These are phyloP conservation scores for Bryoerythrophyllum caledonicum DNA, from an alignment of 225 moss, liverwort and hornwort species.

Conservation along the genomic window DNA sequence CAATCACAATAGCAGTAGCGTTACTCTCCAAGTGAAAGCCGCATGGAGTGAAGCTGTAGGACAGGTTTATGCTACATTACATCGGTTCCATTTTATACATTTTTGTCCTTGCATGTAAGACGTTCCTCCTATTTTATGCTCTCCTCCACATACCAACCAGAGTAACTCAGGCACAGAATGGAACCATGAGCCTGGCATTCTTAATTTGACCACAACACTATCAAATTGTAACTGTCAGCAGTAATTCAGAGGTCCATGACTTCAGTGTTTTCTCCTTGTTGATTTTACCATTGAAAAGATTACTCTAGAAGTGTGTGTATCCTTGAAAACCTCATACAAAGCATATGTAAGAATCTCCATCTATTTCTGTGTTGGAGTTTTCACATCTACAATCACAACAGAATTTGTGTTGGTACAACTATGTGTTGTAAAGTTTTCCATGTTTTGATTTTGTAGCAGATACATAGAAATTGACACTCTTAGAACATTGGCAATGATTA, in stretches of 20 bases:
- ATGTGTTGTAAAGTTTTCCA: too few species aligned
- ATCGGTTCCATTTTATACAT: constrained; percentile 10
- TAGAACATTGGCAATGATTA: too few species aligned
- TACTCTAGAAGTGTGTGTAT: background rate
- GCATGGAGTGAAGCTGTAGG: constrained; percentile 2
- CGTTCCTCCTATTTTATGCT: background rate
- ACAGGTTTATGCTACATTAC: background rate
- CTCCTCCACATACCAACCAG: background rate
- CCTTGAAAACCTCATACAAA: too few species aligned
- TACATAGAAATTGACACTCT: too few species aligned
- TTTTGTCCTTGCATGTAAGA: background rate
- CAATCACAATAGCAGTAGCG: constrained; percentile 21
- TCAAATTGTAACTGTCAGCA: background rate
- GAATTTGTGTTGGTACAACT: too few species aligned
- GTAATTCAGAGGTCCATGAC: background rate
- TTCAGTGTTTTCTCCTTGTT: background rate
- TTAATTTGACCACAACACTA: background rate
- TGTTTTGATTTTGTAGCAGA: too few species aligned
- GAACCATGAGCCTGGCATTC: background rate
- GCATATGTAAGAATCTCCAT: too few species aligned
- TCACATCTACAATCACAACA: too few species aligned
- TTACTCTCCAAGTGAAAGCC: constrained; percentile 1
- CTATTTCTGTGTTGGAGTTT: too few species aligned
- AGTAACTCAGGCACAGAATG: background rate
- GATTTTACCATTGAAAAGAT: background rate